Conservation (phyloP, 441 rosid genomes). For the Geranium incanum region DNA sequence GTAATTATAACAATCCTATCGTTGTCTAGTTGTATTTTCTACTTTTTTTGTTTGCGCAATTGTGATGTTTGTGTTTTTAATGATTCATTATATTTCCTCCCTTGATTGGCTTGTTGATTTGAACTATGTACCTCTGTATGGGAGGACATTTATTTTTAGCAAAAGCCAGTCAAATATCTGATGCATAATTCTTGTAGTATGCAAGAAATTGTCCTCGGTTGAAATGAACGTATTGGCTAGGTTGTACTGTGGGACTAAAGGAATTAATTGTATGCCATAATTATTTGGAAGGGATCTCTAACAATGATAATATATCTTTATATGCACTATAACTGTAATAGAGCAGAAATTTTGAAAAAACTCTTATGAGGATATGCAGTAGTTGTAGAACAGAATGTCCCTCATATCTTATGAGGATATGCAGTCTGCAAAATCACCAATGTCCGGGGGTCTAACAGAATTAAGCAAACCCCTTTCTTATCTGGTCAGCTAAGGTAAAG, state of each 20-base stretch:
- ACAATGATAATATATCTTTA: neutral
- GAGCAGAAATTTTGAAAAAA: neutral
- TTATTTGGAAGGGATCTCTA: neutral
- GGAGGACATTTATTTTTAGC: neutral
- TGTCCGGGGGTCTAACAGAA: neutral
- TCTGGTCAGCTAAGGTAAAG: neutral
- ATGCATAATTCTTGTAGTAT: neutral
- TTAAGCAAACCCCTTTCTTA: neutral
- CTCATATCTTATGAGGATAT: too few relatives aligned
- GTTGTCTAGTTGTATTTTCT: neutral
- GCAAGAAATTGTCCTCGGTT: neutral
- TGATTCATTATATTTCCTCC: neutral
- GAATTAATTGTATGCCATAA: neutral
- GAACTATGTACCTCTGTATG: neutral
- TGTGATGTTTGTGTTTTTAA: neutral
- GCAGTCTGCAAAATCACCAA: neutral
- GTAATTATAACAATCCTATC: slow-evolving; percentile 26
- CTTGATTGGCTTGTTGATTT: neutral
- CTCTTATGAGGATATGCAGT: neutral
- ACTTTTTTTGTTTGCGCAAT: neutral
- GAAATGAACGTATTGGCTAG: slow-evolving; percentile 1
- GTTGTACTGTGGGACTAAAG: neutral
- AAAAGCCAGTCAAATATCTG: neutral
- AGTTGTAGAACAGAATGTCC: neutral
- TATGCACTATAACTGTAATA: neutral